Percentiles rank a stretch among this genome's conserved stretches.
Evolutionary conservation across 345 rosid genomes (phyloP).

Genomic region (Citrus cavaleriei): DNA sequence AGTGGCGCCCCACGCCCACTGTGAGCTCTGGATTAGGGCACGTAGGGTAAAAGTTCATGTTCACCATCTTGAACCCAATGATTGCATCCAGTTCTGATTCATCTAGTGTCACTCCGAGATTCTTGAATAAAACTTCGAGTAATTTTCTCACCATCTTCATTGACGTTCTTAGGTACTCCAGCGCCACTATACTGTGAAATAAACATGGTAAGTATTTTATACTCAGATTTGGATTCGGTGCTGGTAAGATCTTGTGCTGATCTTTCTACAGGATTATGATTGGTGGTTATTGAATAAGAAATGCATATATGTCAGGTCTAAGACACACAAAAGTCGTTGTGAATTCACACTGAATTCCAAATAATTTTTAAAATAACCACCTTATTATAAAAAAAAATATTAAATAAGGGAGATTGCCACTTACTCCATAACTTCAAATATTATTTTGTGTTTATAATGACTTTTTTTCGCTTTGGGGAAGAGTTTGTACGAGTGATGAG

Average conservation of each 20-base stretch:
- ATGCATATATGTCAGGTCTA: too few relatives aligned
- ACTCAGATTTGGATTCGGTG: neutral
- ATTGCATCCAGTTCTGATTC: constrained; percentile 36
- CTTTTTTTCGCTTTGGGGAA: too few relatives aligned
- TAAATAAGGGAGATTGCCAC: too few relatives aligned
- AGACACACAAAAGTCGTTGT: too few relatives aligned
- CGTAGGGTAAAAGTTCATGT: constrained; percentile 62
- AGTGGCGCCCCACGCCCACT: constrained; percentile 60
- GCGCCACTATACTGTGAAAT: constrained; percentile 37
- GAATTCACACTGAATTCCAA: too few relatives aligned
- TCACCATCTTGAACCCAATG: constrained; percentile 39
- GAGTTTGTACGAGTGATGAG: too few relatives aligned
- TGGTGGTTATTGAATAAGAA: too few relatives aligned
- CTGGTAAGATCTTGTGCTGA: neutral
- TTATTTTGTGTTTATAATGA: too few relatives aligned
- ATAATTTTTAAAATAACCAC: too few relatives aligned
- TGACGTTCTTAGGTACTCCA: constrained; percentile 42
- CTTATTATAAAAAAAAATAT: too few relatives aligned
- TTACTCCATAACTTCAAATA: too few relatives aligned
- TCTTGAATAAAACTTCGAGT: constrained; percentile 33
- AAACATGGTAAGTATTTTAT: neutral
- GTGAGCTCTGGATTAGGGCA: constrained; percentile 46
- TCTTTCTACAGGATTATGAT: too few relatives aligned
- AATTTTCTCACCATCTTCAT: constrained; percentile 37
- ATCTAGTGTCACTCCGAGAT: constrained; percentile 34